Conservation (phyloP, 257 asterid genomes). For the Craterostigma plantagineum region DNA sequence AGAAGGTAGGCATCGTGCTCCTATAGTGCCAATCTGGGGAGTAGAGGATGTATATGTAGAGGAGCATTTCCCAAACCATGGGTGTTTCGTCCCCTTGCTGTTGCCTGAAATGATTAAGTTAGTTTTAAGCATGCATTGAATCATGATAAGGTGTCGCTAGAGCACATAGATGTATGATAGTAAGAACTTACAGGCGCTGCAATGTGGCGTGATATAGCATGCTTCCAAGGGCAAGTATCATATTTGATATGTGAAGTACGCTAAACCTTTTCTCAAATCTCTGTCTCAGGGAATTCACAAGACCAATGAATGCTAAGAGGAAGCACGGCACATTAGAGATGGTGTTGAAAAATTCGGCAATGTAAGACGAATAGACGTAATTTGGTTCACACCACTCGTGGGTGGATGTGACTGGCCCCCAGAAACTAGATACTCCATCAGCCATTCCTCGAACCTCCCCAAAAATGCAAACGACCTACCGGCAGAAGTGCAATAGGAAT, state of each 20-base stretch:
- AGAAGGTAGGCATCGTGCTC: constrained; percentile 57
- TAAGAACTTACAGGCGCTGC: constrained; percentile 60
- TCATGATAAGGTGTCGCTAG: too few relatives aligned
- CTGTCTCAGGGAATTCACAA: constrained; percentile 56
- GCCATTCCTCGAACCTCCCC: constrained; percentile 30
- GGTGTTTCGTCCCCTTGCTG: constrained; percentile 81
- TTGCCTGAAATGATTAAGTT: constrained; percentile 30
- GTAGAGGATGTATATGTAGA: constrained; percentile 51
- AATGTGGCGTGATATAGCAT: constrained; percentile 72
- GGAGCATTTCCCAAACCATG: constrained; percentile 75
- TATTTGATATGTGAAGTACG: constrained; percentile 71
- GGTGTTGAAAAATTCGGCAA: constrained; percentile 88
- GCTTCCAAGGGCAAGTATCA: constrained; percentile 87
- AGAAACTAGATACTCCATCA: constrained; percentile 50
- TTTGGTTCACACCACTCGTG: constrained; percentile 96
- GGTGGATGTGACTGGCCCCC: constrained; percentile 94
- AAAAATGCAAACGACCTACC: too few relatives aligned
- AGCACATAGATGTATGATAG: too few relatives aligned
- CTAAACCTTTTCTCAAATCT: constrained; percentile 84
- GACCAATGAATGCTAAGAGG: constrained; percentile 67
- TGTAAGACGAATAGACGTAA: constrained; percentile 65
- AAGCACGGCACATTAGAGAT: constrained; percentile 65
- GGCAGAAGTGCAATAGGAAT: too few relatives aligned
- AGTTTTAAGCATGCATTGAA: constrained; percentile 2
- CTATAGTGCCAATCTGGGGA: constrained; percentile 72